Evolutionary conservation across 2,329 filamentous ascomycete genomes (phyloP).

Genomic region (Penicillium expansum): DNA sequence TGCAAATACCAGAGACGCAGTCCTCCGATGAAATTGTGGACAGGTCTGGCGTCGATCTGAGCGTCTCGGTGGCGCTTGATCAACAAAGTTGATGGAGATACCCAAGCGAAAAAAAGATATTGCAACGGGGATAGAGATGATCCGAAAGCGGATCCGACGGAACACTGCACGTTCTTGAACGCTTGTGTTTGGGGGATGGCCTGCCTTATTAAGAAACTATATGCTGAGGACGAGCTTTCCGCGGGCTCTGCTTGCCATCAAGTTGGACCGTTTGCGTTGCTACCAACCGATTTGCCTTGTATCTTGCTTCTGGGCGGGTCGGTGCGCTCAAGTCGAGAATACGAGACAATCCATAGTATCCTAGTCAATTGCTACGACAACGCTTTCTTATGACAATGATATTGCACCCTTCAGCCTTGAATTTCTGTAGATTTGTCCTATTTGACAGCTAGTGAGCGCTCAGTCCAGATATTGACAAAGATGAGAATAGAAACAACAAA

Average conservation of each 20-base stretch:
- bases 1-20: neutral
- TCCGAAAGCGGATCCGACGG: neutral
- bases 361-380: slow-evolving; percentile 6
- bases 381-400: slow-evolving; percentile 1
- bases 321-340: neutral
- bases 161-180: neutral
- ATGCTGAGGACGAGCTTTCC: neutral
- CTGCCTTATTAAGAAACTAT: neutral
- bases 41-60: slow-evolving; percentile 8
- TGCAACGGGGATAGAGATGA: slow-evolving; percentile 5
- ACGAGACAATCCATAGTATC: neutral
- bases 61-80: slow-evolving; percentile 55
- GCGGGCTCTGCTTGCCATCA: neutral
- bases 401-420: neutral
- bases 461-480: neutral
- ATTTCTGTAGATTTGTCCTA: neutral
- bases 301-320: neutral
- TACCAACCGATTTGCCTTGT: neutral
- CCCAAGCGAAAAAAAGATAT: slow-evolving; percentile 9
- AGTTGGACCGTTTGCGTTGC: neutral
- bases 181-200: neutral
- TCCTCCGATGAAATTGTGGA: slow-evolving; percentile 2
- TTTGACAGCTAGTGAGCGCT: neutral
- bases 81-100: slow-evolving; percentile 18
- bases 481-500: neutral